phyloP scores from a whole-genome alignment of 2,329 filamentous ascomycete genomes.

The Coniella vitis region DNA sequence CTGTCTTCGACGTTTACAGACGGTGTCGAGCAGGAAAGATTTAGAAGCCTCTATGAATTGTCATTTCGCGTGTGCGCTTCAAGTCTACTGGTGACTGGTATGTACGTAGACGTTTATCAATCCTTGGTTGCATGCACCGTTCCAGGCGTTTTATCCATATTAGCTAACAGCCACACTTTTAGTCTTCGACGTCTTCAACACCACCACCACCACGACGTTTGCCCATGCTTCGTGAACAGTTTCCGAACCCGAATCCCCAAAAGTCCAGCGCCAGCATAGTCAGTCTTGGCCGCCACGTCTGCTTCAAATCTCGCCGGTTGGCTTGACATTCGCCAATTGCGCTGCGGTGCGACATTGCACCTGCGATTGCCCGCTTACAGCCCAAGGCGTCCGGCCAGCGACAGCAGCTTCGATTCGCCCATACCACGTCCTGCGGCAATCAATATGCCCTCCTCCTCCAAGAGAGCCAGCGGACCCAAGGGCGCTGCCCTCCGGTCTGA shows the following conservation, averaged over 20 bases:
- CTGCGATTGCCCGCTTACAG: background rate
- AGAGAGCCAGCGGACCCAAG: conserved; percentile 16
- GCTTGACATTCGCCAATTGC: background rate
- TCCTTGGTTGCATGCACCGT: background rate
- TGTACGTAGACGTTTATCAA: too few relatives aligned
- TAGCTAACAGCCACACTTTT: background rate
- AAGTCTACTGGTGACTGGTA: too few relatives aligned
- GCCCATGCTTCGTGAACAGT: background rate
- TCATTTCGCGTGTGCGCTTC: background rate
- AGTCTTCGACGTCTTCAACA: background rate
- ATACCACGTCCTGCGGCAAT: background rate
- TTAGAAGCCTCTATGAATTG: background rate
- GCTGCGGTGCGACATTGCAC: conserved; percentile 5
- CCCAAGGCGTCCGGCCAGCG: background rate
- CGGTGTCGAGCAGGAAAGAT: too few relatives aligned
- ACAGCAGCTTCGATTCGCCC: conserved; percentile 8
- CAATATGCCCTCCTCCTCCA: conserved; percentile 21
- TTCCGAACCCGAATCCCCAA: background rate
- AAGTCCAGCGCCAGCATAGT: background rate
- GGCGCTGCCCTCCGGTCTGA: conserved; percentile 4
- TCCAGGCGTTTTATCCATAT: background rate
- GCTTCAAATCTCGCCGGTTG: background rate
- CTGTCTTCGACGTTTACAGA: too few relatives aligned
- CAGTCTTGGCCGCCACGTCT: background rate
- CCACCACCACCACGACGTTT: background rate